Base-by-base conservation (phyloP, 1,284 basidiomycete species). In the Pterulicium gracile region DNA sequence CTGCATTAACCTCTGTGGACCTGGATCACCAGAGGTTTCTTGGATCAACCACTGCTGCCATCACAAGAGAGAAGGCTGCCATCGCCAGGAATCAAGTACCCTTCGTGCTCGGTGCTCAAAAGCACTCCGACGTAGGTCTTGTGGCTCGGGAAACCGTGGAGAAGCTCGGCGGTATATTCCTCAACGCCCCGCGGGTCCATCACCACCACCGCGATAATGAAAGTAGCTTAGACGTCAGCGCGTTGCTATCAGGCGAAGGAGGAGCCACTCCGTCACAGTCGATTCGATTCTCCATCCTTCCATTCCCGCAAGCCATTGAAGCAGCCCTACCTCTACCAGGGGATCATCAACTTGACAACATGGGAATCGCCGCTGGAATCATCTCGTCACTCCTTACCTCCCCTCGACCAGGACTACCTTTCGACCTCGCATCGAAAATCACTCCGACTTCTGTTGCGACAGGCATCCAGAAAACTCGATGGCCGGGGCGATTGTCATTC, bases 21-120 rank as follows among this genome's bases (percentile, higher is more conserved):
- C 67, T 96, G 34, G 96, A 98, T 63, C 95, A 98, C 62, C 90
- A 95, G 53, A 76, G 77, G 3, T 89, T 96, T 57, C 71, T 99
- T 3, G 96, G 95, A 0, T 62, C 75, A 47, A 86, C 88, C 0
- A 65, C 93, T 3, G 68, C 66, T 3, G 77, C 73, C 20, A 98
- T 98, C 51, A 77, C 93, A 0, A 63, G 62, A 32, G 87, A 96
- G 58, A 98, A 98, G 61, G 81, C 86, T 0, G 81, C 79, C 1
- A 97, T 98, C 47, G 79, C 82, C 12, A 75, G 89, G 45, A 55
- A 57, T 1, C 77, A 73, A 1, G 81, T 73, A 43, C 74, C 89
- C 0, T 82, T 95, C 49, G 69, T 97, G 13, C 57, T 97, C 0
- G 89, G 85, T 0, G 64, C 65, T 7, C 91, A 96, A 57, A 67